phyloP scores from a whole-genome alignment of 768 basidiomycete genomes.

The Pisolithus microcarpus region DNA sequence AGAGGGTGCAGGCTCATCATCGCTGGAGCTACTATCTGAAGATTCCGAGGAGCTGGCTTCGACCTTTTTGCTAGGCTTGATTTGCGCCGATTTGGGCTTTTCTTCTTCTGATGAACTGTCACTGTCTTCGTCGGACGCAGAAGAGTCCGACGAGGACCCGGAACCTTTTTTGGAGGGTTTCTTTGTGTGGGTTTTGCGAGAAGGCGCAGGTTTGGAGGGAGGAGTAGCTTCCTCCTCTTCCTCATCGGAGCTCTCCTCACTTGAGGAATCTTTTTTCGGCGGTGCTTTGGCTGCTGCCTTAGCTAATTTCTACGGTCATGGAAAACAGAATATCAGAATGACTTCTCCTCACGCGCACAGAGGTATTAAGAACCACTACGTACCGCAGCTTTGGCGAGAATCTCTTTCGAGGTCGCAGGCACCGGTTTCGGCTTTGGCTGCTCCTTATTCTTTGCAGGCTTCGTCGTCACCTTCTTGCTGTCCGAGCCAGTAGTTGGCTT shows the following conservation, averaged over 20 bases:
- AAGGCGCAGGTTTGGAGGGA: neutral
- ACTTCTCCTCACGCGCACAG: too few relatives aligned
- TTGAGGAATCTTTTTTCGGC: conserved; percentile 2
- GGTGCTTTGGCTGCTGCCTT: too few relatives aligned
- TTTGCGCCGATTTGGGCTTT: conserved; percentile 9
- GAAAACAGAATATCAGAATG: too few relatives aligned
- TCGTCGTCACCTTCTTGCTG: conserved; percentile 10
- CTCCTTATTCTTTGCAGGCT: neutral
- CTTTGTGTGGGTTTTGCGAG: neutral
- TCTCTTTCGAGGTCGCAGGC: conserved; percentile 8
- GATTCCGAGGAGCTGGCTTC: conserved; percentile 8
- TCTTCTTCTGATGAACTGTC: conserved; percentile 25
- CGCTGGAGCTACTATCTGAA: conserved; percentile 10
- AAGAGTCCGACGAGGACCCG: neutral
- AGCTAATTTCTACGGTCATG: too few relatives aligned
- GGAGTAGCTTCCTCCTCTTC: neutral
- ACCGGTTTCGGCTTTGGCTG: neutral
- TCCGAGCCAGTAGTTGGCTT: conserved; percentile 14
- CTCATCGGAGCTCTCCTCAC: neutral
- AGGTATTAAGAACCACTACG: neutral
- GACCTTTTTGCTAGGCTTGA: conserved; percentile 11
- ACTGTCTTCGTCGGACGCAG: conserved; percentile 12
- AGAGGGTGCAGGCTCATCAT: neutral
- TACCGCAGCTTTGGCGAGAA: conserved; percentile 9
- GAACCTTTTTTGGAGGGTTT: neutral